Evolutionary conservation across 208 protist species (phyloP).

Genomic region (Blastocrithidia nonstop): DNA sequence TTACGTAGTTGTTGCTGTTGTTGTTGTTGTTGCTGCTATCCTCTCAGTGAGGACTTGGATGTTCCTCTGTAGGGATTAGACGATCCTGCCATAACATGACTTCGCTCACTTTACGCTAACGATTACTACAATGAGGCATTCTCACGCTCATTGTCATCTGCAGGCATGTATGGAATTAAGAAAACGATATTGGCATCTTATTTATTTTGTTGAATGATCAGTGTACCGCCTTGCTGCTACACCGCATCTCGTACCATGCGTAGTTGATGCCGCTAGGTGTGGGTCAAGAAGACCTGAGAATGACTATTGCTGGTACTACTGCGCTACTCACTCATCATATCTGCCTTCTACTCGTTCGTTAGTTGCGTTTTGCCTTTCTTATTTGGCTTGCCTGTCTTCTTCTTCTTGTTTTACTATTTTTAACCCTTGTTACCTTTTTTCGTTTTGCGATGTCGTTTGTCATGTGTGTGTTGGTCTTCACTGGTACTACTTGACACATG

Average conservation of each 20-base stretch:
- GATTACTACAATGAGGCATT: constrained; percentile 16
- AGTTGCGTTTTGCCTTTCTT: background rate
- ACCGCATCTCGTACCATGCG: constrained; percentile 34
- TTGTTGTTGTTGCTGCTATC: constrained; percentile 1
- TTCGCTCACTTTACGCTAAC: too few relatives aligned
- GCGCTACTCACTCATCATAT: too few relatives aligned
- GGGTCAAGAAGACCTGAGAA: background rate
- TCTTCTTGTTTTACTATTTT: background rate
- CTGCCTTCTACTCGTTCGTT: too few relatives aligned
- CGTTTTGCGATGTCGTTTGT: too few relatives aligned
- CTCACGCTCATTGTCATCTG: constrained; percentile 19
- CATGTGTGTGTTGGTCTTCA: too few relatives aligned
- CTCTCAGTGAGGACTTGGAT: too few relatives aligned
- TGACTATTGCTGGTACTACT: too few relatives aligned
- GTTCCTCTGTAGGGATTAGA: too few relatives aligned
- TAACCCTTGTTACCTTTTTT: background rate
- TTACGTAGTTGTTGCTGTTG: background rate
- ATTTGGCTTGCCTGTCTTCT: background rate
- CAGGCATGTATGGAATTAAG: constrained; percentile 58
- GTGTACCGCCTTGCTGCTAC: constrained; percentile 64
- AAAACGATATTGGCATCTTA: constrained; percentile 41
- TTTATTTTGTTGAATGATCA: constrained; percentile 22
- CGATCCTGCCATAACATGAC: too few relatives aligned
- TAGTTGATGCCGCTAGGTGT: constrained; percentile 16
- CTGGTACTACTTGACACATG: too few relatives aligned